Percentiles rank a stretch among this genome's conserved stretches.
phyloP scores from a whole-genome alignment of 2,329 filamentous ascomycete species.

The Parastagonospora nodorum region DNA sequence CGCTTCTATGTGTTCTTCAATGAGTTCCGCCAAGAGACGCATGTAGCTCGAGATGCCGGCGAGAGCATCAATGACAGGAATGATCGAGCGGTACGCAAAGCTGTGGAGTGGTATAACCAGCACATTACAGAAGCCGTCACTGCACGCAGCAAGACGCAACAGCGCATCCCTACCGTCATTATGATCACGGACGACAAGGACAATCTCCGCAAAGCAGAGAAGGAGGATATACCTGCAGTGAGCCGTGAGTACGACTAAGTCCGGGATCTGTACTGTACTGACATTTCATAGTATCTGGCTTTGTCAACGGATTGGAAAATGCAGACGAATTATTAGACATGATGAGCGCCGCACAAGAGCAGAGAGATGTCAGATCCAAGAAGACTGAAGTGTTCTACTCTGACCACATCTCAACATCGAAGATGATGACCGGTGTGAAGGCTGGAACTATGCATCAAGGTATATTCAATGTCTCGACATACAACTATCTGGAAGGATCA shows the following conservation, averaged over 20 bases:
- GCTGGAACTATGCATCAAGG: conserved; percentile 89
- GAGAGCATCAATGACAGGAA: conserved; percentile 97
- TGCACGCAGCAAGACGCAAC: conserved; percentile 55
- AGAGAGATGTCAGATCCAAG: conserved; percentile 66
- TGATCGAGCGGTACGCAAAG: conserved; percentile 84
- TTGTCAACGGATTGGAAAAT: conserved; percentile 83
- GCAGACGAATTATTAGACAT: conserved; percentile 87
- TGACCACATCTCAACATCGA: conserved; percentile 87
- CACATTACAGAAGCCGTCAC: conserved; percentile 72
- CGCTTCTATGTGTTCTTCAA: conserved; percentile 99
- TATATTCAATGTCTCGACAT: conserved; percentile 92
- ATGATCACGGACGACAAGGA: conserved; percentile 94
- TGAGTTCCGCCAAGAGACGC: conserved; percentile 92
- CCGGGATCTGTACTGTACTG: conserved; percentile 4
- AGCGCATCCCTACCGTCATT: conserved; percentile 74
- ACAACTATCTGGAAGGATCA: conserved; percentile 96
- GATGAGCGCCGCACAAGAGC: conserved; percentile 80
- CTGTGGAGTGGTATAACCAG: conserved; percentile 87
- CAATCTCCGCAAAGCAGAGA: conserved; percentile 80
- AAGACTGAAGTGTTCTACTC: conserved; percentile 79
- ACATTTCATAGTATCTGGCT: conserved; percentile 59
- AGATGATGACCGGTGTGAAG: conserved; percentile 92
- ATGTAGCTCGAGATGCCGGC: conserved; percentile 72
- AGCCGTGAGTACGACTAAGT: conserved; percentile 49
- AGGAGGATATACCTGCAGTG: conserved; percentile 71